Evolutionary conservation across 805 yeast genomes (phyloP), one percentile per base, ranked within the genome.

Genomic region (Zygotorulaspora florentina): DNA sequence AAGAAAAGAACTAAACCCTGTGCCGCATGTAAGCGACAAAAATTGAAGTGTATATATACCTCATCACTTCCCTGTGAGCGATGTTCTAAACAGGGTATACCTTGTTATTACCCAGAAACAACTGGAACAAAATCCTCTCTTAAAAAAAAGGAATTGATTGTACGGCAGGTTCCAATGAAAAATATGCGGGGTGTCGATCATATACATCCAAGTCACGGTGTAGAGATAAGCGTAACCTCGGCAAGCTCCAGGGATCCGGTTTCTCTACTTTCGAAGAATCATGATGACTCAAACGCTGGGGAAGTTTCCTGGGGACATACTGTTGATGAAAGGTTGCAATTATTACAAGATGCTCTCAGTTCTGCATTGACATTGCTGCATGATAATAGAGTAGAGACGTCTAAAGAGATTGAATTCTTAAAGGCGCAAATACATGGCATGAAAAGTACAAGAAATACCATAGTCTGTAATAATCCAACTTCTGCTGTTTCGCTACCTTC

Each of bases 41-140:
- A 83, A 62, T 81, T 82, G 23, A 80, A 74, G 60, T 83, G 89
- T 54, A 72, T 72, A 31, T 79, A 79, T 55, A 54, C 67, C 5
- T 68, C 66, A 2, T 52, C 62, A 2, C 63, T 75, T 42, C 81
- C 83, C 1, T 83, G 89, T 59, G 76, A 74, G 50, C 59, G 86
- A 46, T 83, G 89, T 58, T 52, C 68, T 12, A 71, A 73, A 31
- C 71, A 68, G 15, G 77, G 77, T 13, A 68, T 76, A 25, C 74
- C 73, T 37, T 83, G 88, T 55, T 74, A 75, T 26, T 81, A 75
- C 60, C 80, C 79, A 39, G 73, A 35, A 7, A 30, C 15, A 13
- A 23, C 15, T 12, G 33, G 16, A 18, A 16, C 36, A 13, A 16
- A 16, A 16, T 13, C 20, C 5, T 16, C 16, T 33, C 11, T 16